Evolutionary conservation across 176 grass and related monocot species (phyloP), one percentile per base, ranked within the genome.

Genomic region (Eragrostis nindensis): DNA sequence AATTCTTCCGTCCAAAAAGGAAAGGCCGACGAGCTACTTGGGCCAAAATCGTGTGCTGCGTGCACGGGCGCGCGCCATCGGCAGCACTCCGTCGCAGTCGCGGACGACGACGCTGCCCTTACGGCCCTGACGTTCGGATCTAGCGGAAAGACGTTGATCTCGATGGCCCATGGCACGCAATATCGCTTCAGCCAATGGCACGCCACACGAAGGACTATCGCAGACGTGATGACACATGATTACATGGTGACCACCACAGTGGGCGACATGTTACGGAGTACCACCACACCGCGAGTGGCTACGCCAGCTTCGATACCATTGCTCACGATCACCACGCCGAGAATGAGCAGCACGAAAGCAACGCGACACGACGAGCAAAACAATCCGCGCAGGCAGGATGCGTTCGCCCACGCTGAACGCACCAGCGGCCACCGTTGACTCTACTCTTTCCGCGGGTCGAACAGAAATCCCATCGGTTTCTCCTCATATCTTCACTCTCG

Each of bases 1-100:
- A 55, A 56, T 4, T 67, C 81, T 19, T 52, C 11, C 46, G 11
- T 43, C 22, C 11, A 83, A 54, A 63, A 75, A 83, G 60, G 49
- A 48, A 52, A 83, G 47, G 25, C 16, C 60, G 4, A 44, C 36
- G 11, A 63, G 68, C 18, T 9, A 36, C 43, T 8, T 71, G 66
- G 55, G 46, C n/a, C 30, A 5, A 6, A 14, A n/a, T 25, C 40
- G 29, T 14, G 45, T 14, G 46, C 18, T 15, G 39, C 44, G 60
- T 15, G 6, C 41, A 24, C n/a, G 55, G 55, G 53, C 53, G n/a
- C n/a, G n/a, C n/a, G n/a, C 18, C 21, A 55, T 6, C 8, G 24
- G 55, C 55, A 59, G n/a, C n/a, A n/a, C n/a, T n/a, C 21, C 21
- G 30, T 24, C 60, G 25, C 25, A 19, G 30, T 83, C 70, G 6